These are phyloP conservation scores for Yamadazyma conglobata DNA, from an alignment of 1,139 yeast species.

Conservation along the genomic window DNA sequence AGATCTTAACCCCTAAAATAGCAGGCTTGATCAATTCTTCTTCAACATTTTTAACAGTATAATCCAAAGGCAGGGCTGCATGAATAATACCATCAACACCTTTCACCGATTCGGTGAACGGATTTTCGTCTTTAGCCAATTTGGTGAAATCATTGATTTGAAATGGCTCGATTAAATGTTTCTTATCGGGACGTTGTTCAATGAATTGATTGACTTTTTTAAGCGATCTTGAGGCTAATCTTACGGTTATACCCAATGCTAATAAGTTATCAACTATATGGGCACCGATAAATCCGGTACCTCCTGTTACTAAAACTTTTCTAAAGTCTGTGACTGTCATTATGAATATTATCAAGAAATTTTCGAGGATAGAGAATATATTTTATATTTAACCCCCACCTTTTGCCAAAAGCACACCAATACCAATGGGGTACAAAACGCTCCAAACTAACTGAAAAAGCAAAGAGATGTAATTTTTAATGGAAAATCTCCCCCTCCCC, in stretches of 20 bases:
- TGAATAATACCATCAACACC: slow-evolving; percentile 20
- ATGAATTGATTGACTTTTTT: slow-evolving; percentile 25
- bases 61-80: slow-evolving; percentile 19
- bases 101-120: slow-evolving; percentile 17
- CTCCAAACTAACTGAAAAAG: too few species aligned
- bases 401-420: too few species aligned
- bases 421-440: too few species aligned
- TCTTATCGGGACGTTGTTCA: slow-evolving; percentile 13
- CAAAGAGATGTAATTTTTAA: too few species aligned
- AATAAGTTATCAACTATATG: slow-evolving; percentile 29
- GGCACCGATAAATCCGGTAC: slow-evolving; percentile 54
- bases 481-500: too few species aligned
- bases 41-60: slow-evolving; percentile 18
- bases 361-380: background rate
- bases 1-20: slow-evolving; percentile 22
- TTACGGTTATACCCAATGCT: slow-evolving; percentile 21
- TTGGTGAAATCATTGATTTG: slow-evolving; percentile 16
- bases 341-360: background rate
- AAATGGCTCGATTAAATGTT: slow-evolving; percentile 18
- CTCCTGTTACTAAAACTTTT: slow-evolving; percentile 49
- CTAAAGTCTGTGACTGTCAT: too few species aligned
- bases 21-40: slow-evolving; percentile 21
- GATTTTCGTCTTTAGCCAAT: slow-evolving; percentile 14
- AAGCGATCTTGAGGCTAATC: slow-evolving; percentile 28
- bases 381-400: slow-evolving; percentile 4